Conservation (phyloP, 139 green algal species). For the Auxenochlorella pyrenoidosa region DNA sequence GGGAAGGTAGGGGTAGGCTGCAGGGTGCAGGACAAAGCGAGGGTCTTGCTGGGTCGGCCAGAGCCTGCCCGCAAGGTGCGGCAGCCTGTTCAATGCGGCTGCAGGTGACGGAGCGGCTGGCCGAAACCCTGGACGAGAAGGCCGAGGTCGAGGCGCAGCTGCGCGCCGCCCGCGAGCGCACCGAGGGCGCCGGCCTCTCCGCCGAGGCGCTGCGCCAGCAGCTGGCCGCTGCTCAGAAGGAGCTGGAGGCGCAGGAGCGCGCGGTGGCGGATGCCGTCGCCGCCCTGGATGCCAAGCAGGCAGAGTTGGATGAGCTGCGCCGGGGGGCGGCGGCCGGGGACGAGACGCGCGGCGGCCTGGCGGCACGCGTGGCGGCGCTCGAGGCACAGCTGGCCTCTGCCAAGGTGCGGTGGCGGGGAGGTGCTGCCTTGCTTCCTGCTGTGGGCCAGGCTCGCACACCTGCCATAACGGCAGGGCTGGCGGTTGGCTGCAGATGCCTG, state of each 20-base stretch:
- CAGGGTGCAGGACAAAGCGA: too few relatives aligned
- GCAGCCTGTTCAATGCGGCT: too few relatives aligned
- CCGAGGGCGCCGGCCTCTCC: conserved; percentile 14
- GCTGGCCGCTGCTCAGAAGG: conserved; percentile 14
- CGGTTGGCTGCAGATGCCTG: too few relatives aligned
- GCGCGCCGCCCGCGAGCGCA: conserved; percentile 18
- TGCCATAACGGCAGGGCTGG: background rate
- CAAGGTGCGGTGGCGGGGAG: background rate
- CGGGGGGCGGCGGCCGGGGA: background rate
- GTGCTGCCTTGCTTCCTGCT: background rate
- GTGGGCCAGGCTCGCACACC: too few relatives aligned
- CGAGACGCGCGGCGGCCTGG: background rate
- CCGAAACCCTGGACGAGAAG: background rate
- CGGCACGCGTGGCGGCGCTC: background rate
- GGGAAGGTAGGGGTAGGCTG: background rate
- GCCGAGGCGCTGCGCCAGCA: conserved; percentile 29
- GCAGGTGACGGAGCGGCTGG: background rate
- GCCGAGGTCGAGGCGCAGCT: background rate
- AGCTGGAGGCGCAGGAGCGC: conserved; percentile 19
- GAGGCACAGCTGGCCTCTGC: background rate
- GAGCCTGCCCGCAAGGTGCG: too few relatives aligned
- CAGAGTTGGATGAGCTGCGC: background rate
- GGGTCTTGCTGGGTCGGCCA: too few relatives aligned
- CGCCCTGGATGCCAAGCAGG: conserved; percentile 12
- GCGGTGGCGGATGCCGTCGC: background rate